A percentile compares a stretch with the other conserved stretches of the same genome.
Conservation (phyloP, 2,329 filamentous ascomycete genomes). For the Fonsecaea pugnacius region DNA sequence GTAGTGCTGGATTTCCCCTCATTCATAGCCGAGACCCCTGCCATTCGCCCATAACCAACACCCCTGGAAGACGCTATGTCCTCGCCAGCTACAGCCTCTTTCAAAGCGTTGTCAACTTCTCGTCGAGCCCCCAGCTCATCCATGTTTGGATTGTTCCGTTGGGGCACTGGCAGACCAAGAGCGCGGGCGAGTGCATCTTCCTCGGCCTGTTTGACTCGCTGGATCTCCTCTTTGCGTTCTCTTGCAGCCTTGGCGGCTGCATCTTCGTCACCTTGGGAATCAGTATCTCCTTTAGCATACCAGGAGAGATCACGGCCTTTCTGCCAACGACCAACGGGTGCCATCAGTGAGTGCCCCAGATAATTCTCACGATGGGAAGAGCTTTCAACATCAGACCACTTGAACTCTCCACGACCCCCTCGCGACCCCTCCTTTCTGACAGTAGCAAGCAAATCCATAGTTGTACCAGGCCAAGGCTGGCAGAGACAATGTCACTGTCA, state of each 20-base stretch:
- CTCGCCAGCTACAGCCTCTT: constrained; percentile 43
- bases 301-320: constrained; percentile 71
- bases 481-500: not conserved
- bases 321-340: constrained; percentile 90
- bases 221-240: constrained; percentile 75
- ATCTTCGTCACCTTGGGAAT: constrained; percentile 59
- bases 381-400: constrained; percentile 90
- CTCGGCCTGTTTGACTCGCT: constrained; percentile 84
- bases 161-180: constrained; percentile 74
- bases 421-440: constrained; percentile 83
- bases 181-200: constrained; percentile 86
- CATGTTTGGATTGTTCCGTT: constrained; percentile 64
- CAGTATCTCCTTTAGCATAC: constrained; percentile 65
- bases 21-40: constrained; percentile 21
- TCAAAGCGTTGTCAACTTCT: constrained; percentile 61
- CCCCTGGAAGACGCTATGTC: constrained; percentile 40
- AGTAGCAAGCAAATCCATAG: constrained; percentile 90
- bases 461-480: not conserved
- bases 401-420: constrained; percentile 88
- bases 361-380: constrained; percentile 87
- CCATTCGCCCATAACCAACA: constrained; percentile 40
- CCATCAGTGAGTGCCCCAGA: constrained; percentile 89
- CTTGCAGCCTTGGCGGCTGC: constrained; percentile 63
- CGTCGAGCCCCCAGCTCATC: constrained; percentile 63
- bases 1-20: constrained; percentile 34